Base-by-base conservation (phyloP, 2,329 filamentous ascomycete genomes). In the Cladorrhinum sp. region DNA sequence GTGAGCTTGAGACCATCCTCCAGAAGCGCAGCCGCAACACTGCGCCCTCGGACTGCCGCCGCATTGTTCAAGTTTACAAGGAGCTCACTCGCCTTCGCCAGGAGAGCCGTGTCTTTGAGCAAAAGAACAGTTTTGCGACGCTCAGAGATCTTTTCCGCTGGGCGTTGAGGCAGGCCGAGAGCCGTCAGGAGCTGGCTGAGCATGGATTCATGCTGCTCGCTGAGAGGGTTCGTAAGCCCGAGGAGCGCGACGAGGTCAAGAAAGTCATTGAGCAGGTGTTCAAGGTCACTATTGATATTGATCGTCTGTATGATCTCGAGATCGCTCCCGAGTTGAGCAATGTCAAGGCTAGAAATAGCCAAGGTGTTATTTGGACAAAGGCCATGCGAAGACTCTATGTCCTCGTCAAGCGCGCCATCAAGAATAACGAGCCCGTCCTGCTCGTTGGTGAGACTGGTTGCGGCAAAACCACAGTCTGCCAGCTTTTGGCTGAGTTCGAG, bases 181-280 rank as follows among this genome's bases (percentile, higher is more conserved):
- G 88, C 26, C 86, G 93, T 10, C 90, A 98, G 65, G 88, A 97
- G 65, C 86, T 99, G 61, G 95, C 95, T 1, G 82, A 87, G 12
- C 94, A 99, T 73, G 95, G 95, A 0, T 99, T 94, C 73, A 97
- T 99, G 92, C 83, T 99, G 9, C 83, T 99, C 52, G 95, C 89
- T 1, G 95, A 99, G 76, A 86, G 96, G 67, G 95, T 99, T 8
- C 87, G 95, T n/a, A 93, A 97, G 68, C 82, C 87, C 4, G 90
- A 95, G 67, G 95, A 99, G 74, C 86, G 93, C 39, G 74, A 84
- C 6, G 91, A 91, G 2, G 92, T 99, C 36, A 96, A 92, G 71
- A 82, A 84, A 49, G 86, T 96, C 20, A 94, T 99, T 55, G 94
- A 99, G 74, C 88, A 85, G 52, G 88, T 96, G 21, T 93, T 99